Evolutionary conservation across 1,284 basidiomycete genomes (phyloP), one percentile per base, ranked within the genome.

Genomic region (Porodaedalea pini): DNA sequence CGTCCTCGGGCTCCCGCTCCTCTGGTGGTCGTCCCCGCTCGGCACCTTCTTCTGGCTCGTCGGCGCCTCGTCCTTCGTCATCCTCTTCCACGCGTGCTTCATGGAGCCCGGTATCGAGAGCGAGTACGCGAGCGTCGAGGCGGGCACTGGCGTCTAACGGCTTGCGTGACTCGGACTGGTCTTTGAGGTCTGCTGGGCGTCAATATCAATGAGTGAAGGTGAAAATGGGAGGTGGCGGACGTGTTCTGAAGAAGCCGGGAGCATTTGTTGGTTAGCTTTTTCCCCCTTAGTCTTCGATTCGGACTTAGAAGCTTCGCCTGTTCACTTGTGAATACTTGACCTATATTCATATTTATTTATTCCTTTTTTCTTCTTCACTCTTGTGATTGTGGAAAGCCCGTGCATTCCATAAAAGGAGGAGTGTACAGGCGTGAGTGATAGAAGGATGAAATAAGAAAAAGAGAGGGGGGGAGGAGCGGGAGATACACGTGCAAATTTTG

Each of bases 31-130:
- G 7, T 85, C 83, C 31, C 86, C 88, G 2, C 75, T 91, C 63
- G 72, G 75, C 66, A 85, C 85, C 21, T 80, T 92, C 73, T 90
- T 91, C 78, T 88, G 86, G 85, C 76, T 91, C 66, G 80, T 90
- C 60, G 88, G 88, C 37, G 86, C 88, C 2, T 89, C 87, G 1
- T 76, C 78, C 27, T 73, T 92, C 67, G 74, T 92, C 66, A 84
- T 95, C 66, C 75, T 94, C 58, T 84, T 78, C 2, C 92, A 95
- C 67, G 92, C 92, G 1, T 82, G 79, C 57, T 67, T 94, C 60
- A 83, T 94, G 61, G 92, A 95, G 71, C 92, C 92, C 8, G 92
- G 92, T 19, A 83, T 95, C 58, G 90, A 92, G 72, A 91, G 88
- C 75, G 92, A 94, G 70, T 95, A 94, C 64, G 85, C 90, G 6